phyloP scores from a whole-genome alignment of 352 stramenopile species.

The Globisporangium irregulare region DNA sequence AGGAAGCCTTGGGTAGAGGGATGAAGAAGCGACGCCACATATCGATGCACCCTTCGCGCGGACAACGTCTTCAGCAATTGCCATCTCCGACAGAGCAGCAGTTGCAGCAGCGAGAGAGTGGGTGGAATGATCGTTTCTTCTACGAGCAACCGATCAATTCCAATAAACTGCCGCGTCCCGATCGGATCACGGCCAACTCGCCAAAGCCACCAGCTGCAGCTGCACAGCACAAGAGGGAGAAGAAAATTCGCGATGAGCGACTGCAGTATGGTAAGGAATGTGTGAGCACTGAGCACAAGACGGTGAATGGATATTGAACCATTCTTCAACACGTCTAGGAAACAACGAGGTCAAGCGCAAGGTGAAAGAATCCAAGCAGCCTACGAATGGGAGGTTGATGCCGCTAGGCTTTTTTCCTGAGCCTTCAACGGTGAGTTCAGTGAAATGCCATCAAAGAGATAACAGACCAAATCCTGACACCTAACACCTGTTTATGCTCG shows the following conservation, averaged over 20 bases:
- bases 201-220: constrained; percentile 19
- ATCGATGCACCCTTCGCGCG: constrained; percentile 21
- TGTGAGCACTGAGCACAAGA: neutral
- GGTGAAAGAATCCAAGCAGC: constrained; percentile 12
- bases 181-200: constrained; percentile 22
- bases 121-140: constrained; percentile 74
- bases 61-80: constrained; percentile 35
- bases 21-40: constrained; percentile 20
- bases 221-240: constrained; percentile 31
- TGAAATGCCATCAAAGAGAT: neutral
- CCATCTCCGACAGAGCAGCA: constrained; percentile 46
- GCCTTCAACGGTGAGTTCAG: constrained; percentile 15
- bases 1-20: constrained; percentile 8
- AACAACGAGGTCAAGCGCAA: constrained; percentile 24
- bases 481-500: neutral
- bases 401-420: constrained; percentile 31
- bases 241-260: constrained; percentile 48
- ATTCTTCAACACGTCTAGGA: constrained; percentile 13
- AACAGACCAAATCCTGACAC: neutral
- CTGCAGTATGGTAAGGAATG: constrained; percentile 49
- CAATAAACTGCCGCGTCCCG: constrained; percentile 35
- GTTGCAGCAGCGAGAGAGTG: constrained; percentile 58
- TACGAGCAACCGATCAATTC: constrained; percentile 47
- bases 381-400: constrained; percentile 22
- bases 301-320: neutral